Percentiles rank a stretch among this genome's conserved stretches.
phyloP scores from a whole-genome alignment of 2,329 filamentous ascomycete genomes.

The Teratosphaeria destructans region DNA sequence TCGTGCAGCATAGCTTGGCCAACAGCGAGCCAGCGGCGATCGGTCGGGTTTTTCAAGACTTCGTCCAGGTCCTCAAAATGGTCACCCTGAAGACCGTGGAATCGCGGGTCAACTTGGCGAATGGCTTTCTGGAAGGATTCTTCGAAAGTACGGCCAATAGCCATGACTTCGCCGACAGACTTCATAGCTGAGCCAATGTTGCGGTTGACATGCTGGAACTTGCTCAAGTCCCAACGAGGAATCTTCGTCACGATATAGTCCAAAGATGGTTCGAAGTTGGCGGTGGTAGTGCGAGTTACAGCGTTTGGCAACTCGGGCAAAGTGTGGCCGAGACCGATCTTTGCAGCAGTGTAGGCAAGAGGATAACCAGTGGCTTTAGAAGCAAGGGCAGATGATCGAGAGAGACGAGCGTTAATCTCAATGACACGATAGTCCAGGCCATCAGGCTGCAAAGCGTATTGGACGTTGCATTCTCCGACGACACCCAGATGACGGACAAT shows the following conservation, averaged over 20 bases:
- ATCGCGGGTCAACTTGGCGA: conserved; percentile 87
- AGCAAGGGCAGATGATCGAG: conserved; percentile 88
- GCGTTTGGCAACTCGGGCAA: conserved; percentile 94
- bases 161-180: conserved; percentile 98
- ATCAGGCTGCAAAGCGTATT: conserved; percentile 93
- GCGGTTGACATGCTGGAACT: conserved; percentile 98
- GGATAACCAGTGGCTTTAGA: conserved; percentile 98
- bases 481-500: conserved; percentile 95
- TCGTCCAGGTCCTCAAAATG: conserved; percentile 89
- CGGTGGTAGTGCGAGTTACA: conserved; percentile 95
- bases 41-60: conserved; percentile 82
- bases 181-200: conserved; percentile 98
- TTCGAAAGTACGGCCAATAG: conserved; percentile 95
- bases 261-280: conserved; percentile 94
- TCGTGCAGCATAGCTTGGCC: conserved; percentile 97
- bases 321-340: conserved; percentile 93
- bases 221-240: conserved; percentile 93
- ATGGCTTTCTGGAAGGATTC: conserved; percentile 99
- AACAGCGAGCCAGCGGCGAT: conserved; percentile 93
- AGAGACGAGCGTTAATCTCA: conserved; percentile 97
- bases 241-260: conserved; percentile 99
- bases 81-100: conserved; percentile 87
- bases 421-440: conserved; percentile 97
- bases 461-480: conserved; percentile 96
- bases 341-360: conserved; percentile 91